A percentile compares a stretch with the other conserved stretches of the same genome.
Evolutionary conservation across 75 land plant genomes (phyloP).

Genomic region (Picea sitchensis): DNA sequence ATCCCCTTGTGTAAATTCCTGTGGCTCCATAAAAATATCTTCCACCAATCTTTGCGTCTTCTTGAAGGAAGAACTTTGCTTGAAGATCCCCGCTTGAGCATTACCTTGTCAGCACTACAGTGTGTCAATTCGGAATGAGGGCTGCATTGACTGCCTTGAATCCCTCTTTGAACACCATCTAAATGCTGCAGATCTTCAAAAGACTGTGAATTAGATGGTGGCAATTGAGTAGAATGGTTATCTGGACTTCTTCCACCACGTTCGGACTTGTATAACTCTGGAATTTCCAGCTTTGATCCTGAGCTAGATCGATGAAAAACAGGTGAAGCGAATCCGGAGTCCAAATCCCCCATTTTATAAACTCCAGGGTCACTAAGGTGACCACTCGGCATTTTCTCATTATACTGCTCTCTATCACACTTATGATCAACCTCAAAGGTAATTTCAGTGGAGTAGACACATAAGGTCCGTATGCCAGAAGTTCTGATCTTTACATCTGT

Average conservation of each 20-base stretch:
- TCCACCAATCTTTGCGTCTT: conserved; percentile 70
- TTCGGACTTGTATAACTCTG: conserved; percentile 17
- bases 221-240: conserved; percentile 13
- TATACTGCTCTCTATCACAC: background rate
- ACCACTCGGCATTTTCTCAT: conserved; percentile 24
- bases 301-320: conserved; percentile 55
- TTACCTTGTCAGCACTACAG: conserved; percentile 56
- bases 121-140: conserved; percentile 34
- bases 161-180: conserved; percentile 6
- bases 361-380: conserved; percentile 63
- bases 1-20: conserved; percentile 43
- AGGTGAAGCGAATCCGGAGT: conserved; percentile 25
- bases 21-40: conserved; percentile 77
- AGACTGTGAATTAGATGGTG: conserved; percentile 42
- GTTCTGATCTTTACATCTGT: background rate
- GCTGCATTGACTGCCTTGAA: conserved; percentile 22
- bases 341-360: conserved; percentile 18
- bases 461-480: background rate
- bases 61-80: conserved; percentile 69
- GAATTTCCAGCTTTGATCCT: conserved; percentile 1
- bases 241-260: conserved; percentile 20
- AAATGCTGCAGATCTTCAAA: conserved; percentile 32
- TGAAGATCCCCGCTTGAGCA: conserved; percentile 58
- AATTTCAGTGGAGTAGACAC: background rate
- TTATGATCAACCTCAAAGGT: conserved; percentile 1